These are phyloP conservation scores for Imleria badia DNA, from an alignment of 768 basidiomycete genomes.

Conservation along the genomic window DNA sequence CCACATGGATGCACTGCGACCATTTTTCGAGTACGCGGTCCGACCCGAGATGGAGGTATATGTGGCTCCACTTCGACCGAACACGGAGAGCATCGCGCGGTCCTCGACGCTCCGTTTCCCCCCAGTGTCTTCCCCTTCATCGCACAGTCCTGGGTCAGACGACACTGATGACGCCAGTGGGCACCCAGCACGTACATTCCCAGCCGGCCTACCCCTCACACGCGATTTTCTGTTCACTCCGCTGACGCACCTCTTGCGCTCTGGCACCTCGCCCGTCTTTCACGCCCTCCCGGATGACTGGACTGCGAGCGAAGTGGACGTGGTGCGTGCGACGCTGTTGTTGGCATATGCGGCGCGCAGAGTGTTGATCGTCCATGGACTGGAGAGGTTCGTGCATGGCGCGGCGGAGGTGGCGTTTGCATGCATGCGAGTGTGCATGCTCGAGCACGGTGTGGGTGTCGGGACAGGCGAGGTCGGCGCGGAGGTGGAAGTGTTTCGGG, in stretches of 20 bases:
- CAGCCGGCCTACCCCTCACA: constrained; percentile 45
- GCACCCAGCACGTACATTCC: not conserved
- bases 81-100: constrained; percentile 54
- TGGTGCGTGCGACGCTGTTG: constrained; percentile 67
- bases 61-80: constrained; percentile 52
- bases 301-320: constrained; percentile 77
- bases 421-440: constrained; percentile 95
- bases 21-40: constrained; percentile 57
- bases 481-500: constrained; percentile 76
- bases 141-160: not conserved
- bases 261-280: constrained; percentile 72
- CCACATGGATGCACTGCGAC: constrained; percentile 31
- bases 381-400: constrained; percentile 33
- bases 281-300: constrained; percentile 63
- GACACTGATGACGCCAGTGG: not conserved
- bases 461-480: constrained; percentile 3
- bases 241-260: constrained; percentile 77
- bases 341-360: constrained; percentile 54
- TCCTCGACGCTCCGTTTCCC: constrained; percentile 55
- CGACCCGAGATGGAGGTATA: constrained; percentile 39
- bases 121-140: not conserved
- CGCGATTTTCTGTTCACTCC: constrained; percentile 70
- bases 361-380: constrained; percentile 42
- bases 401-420: constrained; percentile 52
- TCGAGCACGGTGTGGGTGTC: constrained; percentile 68